Evolutionary conservation across 345 rosid genomes (phyloP), one percentile per base, ranked within the genome.

Genomic region (Eucalyptus melliodora): DNA sequence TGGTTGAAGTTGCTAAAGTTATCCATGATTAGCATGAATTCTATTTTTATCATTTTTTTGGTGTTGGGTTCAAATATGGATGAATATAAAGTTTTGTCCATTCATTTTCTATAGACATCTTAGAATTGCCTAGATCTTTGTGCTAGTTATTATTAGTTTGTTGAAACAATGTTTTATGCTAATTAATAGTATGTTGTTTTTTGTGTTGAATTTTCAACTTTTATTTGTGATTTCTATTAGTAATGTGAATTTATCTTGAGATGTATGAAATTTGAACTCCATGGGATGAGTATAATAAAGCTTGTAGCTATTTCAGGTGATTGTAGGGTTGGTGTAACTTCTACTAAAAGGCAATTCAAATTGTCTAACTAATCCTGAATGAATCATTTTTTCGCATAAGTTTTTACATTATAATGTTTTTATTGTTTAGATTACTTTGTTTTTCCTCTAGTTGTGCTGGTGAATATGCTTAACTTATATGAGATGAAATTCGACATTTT

Each of bases 311-410:
- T 19, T 53, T 17, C 4, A 51, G 27, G 44, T 19, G 12, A 11
- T 37, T 37, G 24, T 7, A 17, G 56, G 23, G 56, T 19, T 7
- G 9, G 2, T 17, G 9, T 53, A 53, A 53, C 24, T 7, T 51
- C 9, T 19, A 19, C 1, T 1, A 19, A 0, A 53, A 51, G 2
- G 2, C 24, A 53, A 53, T 53, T 53, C 0, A 19, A 0, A 4
- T 53, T 53, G 4, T 4, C 1, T 19, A 53, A 53, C 9, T 53
- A 53, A 53, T 53, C 23, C 0, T 53, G 1, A 53, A 53, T 19
- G 4, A 53, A 9, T 2, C 4, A 53, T 53, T 53, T 53, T 53
- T 53, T 53, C 56, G 0, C 24, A 7, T 53, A 53, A 53, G 56
- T 19, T 17, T 53, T 53, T 53, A 53, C 9, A 51, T 51, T 51